phyloP scores from a whole-genome alignment of 331 rosid species.

The Phaseolus coccineus region DNA sequence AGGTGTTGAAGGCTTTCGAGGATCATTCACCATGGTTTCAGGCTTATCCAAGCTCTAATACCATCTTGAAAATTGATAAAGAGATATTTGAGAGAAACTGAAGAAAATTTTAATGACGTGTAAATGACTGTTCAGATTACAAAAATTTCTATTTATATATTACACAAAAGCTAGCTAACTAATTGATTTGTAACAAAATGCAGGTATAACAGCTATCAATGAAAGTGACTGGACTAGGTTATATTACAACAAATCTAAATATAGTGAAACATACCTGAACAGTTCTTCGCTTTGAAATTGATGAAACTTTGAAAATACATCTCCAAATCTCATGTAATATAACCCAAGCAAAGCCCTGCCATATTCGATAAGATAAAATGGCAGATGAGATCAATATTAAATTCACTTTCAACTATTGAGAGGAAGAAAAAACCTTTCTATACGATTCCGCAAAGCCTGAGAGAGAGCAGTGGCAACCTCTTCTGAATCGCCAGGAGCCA shows the following conservation, averaged over 20 bases:
- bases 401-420: slow-evolving; percentile 34
- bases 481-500: slow-evolving; percentile 97
- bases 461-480: slow-evolving; percentile 96
- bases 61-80: neutral
- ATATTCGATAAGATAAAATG: slow-evolving; percentile 48
- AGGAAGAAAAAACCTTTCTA: slow-evolving; percentile 68
- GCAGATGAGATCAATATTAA: slow-evolving; percentile 44
- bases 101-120: neutral
- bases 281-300: slow-evolving; percentile 79
- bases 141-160: neutral
- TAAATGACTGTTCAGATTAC: neutral
- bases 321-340: slow-evolving; percentile 93
- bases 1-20: no score
- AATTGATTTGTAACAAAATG: neutral
- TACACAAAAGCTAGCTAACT: neutral
- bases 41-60: neutral
- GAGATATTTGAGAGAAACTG: neutral
- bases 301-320: slow-evolving; percentile 84
- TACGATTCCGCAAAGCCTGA: slow-evolving; percentile 86
- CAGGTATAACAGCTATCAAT: neutral
- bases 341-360: slow-evolving; percentile 78
- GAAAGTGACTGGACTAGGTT: neutral
- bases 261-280: slow-evolving; percentile 64
- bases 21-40: neutral
- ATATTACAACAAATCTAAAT: slow-evolving; percentile 11